Base-by-base conservation (phyloP, 129 eudicot species). In the Lactuca sativa region DNA sequence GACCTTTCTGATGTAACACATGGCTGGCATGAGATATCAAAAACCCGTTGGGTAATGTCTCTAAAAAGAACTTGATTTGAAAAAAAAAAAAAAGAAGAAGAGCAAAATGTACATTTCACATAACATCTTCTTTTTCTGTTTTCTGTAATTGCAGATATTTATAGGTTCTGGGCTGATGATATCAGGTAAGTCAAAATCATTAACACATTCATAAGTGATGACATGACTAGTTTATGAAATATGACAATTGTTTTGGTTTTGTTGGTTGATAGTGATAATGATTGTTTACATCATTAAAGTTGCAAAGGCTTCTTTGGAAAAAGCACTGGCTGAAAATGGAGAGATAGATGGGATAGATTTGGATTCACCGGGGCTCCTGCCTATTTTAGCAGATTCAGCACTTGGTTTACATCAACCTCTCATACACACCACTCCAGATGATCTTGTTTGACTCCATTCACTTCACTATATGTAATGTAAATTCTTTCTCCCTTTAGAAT, bases 1-100 rank as follows among this genome's bases (percentile, higher is more conserved):
- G 96, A 93, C 77, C 92, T 93, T 59, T 90, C 98, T 14, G 98
- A 93, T 69, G 88, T 93, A 52, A 89, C 96, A 36, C 98, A 92
- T 84, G 96, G 98, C 73, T 93, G 98, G 98, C 72, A 75, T 59
- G 96, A 83, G 48, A 60, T 93, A 48, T 89, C 98, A 56, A 82
- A 80, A 75, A 84, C 95, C 53, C 96, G 90, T 41, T 85, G 88
- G 95, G 98, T 93, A 83, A 25, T 1, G 30, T 25, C 30, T 25
- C 30, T 25, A 25, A 25, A 25, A 25, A 25, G 30, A 25, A 25
- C 30, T 25, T 25, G 30, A 25, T 25, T 25, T 25, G 0, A 25
- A 25, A 25, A 37, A 63, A 56, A 30, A 17, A 2, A 9, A 3
- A 25, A 43, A 56, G 54, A 9, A 3, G 33, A 43, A 56, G 54